These are phyloP conservation scores for Fragilariopsis cylindrus DNA, from an alignment of 108 stramenopile genomes.

Conservation along the genomic window DNA sequence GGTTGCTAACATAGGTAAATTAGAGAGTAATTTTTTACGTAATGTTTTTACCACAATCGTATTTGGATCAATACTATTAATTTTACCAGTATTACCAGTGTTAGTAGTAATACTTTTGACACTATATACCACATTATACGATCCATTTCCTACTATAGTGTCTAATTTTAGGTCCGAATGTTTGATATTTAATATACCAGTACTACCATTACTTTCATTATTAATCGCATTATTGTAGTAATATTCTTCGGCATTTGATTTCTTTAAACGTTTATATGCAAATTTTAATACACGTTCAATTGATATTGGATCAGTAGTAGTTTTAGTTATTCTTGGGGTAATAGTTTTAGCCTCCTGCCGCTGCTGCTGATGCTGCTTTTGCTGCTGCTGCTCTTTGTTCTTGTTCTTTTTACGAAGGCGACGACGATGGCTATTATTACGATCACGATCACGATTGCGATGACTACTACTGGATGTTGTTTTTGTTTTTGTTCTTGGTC, in stretches of 20 bases:
- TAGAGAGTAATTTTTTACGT: not conserved
- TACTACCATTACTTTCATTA: too few species aligned
- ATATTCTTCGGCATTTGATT: not conserved
- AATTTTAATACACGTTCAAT: not conserved
- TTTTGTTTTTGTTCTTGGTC: too few species aligned
- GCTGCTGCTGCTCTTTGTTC: too few species aligned
- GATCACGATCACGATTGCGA: too few species aligned
- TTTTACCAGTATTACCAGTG: not conserved
- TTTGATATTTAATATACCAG: not conserved
- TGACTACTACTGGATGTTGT: too few species aligned
- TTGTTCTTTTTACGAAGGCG: too few species aligned
- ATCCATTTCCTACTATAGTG: constrained; percentile 61
- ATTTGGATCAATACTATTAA: not conserved
- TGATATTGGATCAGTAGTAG: too few species aligned
- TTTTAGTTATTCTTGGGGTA: too few species aligned
- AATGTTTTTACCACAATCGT: constrained; percentile 16
- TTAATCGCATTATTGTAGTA: not conserved
- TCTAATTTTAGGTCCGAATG: constrained; percentile 48
- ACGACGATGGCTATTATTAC: too few species aligned
- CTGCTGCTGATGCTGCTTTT: too few species aligned
- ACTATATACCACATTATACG: constrained; percentile 63
- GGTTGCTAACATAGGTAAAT: constrained; percentile 11
- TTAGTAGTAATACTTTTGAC: constrained; percentile 20
- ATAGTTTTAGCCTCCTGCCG: too few species aligned
- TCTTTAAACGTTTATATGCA: not conserved